Base-by-base conservation (phyloP, 106 monocot species). In the Amphibolis antarctica region DNA sequence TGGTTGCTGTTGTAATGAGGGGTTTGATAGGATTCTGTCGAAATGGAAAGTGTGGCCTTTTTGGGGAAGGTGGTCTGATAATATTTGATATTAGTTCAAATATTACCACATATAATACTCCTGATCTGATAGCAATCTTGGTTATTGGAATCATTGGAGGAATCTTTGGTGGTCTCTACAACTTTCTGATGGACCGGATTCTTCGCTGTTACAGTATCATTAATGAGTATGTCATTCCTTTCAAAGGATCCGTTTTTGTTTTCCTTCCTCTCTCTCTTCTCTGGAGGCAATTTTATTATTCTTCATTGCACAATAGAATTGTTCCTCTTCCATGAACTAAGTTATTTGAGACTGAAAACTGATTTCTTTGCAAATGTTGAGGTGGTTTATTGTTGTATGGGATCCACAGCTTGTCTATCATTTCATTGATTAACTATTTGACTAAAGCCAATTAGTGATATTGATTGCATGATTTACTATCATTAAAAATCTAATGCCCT, bases 31-130 rank as follows among this genome's bases (percentile, higher is more conserved):
- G 73, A 10, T 88, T 76, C 69, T 98, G 98, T 55, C 79, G 70
- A 30, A 65, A 82, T 59, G 98, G 87, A 42, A 91, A 81, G 53
- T 98, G 98, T 68, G 98, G 98, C 19, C 77, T 91, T 25, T 98
- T 98, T 66, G 98, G 98, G 6, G 53, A 98, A 64, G 98, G 98
- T 45, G 98, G 98, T 55, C 31, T 98, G 29, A 98, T 98, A 42
- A 98, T 98, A 86, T 98, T 91, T 68, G 98, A 98, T 46, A 53
- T 98, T 14, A 91, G 91, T 63, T 80, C 86, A 42, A 80, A 65
- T 28, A n/a, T 69, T 60, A 55, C 79, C 22, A 56, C 81, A 4
- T 98, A 98, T 53, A 79, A 66, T 47, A 70, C 66, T 15, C 59
- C 67, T 0, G 98, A 98, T 79, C 54, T 98, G 20, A 24, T 85